Base-by-base conservation (phyloP, 2,329 filamentous ascomycete genomes). In the Paracorniculantispora psalliotae region DNA sequence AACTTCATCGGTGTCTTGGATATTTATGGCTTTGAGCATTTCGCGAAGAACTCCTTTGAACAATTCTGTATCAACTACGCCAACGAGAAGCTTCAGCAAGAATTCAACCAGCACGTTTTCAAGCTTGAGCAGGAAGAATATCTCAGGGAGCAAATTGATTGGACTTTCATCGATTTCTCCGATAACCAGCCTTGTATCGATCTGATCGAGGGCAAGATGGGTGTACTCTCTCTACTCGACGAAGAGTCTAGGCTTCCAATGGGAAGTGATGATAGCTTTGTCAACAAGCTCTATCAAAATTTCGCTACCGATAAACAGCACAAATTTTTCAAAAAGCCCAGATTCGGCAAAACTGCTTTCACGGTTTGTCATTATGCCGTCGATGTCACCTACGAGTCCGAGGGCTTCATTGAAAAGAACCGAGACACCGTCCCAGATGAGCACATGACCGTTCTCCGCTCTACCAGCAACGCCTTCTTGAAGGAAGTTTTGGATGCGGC, bases 31-130 rank as follows among this genome's bases (percentile, higher is more conserved):
- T 99, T 99, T 70, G 94, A 99, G 74, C 94, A 97, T 76, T 99
- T 99, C 70, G 93, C 94, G 63, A 97, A 97, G 81, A 99, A 99
- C 78, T 99, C 94, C 0, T 99, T 99, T 68, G 94, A 99, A 73
- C 94, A 99, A 73, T 99, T 99, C 76, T 99, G 94, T 77, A 99
- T 99, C 83, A 99, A 99, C 76, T 99, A 99, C 70, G 94, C 94
- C 75, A 99, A 99, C 75, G 94, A 99, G 76, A 99, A 99, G 77
- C 80, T 99, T 57, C 94, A 99, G 72, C 94, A 99, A 73, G 93
- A 97, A 73, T 99, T 99, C 81, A 99, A 99, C 76, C 91, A 96
- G 72, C 94, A 99, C 70, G 94, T 99, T 37, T 99, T 99, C 84
- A 97, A 97, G 75, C 84, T 99, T 23, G 94, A 99, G 73, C 94